Evolutionary conservation across 2,329 filamentous ascomycete species (phyloP).

Genomic region (Teratosphaeria epicoccoides): DNA sequence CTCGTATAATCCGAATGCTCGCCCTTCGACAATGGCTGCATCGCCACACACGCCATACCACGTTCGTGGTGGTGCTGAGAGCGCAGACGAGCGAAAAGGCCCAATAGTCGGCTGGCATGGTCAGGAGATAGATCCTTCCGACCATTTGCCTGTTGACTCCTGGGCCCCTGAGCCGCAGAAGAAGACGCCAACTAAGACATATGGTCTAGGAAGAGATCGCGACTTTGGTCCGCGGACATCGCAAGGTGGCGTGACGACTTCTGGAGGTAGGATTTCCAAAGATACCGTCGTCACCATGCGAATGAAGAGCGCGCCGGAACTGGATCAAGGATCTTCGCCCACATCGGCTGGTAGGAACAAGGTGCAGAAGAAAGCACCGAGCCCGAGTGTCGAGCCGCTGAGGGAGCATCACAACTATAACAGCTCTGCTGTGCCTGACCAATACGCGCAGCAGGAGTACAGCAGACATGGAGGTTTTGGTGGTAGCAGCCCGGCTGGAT

Average conservation of each 20-base stretch:
- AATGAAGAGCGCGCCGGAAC: slow-evolving; percentile 21
- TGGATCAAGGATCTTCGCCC: slow-evolving; percentile 22
- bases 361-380: slow-evolving; percentile 50
- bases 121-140: slow-evolving; percentile 66
- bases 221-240: slow-evolving; percentile 23
- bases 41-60: slow-evolving; percentile 17
- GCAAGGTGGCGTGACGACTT: slow-evolving; percentile 5
- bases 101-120: slow-evolving; percentile 70
- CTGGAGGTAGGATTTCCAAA: slow-evolving; percentile 14
- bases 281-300: slow-evolving; percentile 26
- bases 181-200: slow-evolving; percentile 34
- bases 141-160: slow-evolving; percentile 65
- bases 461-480: slow-evolving; percentile 17
- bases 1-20: slow-evolving; percentile 50
- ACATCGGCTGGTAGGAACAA: slow-evolving; percentile 42
- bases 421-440: slow-evolving; percentile 35
- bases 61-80: slow-evolving; percentile 17
- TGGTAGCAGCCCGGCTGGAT: background rate
- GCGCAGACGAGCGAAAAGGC: slow-evolving; percentile 33
- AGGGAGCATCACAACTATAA: slow-evolving; percentile 34
- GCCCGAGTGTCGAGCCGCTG: slow-evolving; percentile 12
- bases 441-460: slow-evolving; percentile 43
- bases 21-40: slow-evolving; percentile 6
- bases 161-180: slow-evolving; percentile 69
- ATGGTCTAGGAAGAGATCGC: slow-evolving; percentile 25